phyloP scores from a whole-genome alignment of 768 basidiomycete species.

The Clitopilus passeckerianus region DNA sequence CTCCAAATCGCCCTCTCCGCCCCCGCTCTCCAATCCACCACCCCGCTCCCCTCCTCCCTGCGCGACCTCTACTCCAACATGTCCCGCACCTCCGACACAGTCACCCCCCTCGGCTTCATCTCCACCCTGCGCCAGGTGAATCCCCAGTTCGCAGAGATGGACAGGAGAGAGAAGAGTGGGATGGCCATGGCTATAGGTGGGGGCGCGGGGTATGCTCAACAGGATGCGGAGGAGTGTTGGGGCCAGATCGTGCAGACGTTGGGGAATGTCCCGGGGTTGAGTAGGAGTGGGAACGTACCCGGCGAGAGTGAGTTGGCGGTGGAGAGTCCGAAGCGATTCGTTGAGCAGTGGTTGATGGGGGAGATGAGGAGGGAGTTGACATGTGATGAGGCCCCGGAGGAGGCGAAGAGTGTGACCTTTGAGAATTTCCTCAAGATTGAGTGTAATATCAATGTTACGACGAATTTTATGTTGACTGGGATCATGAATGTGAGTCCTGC shows the following conservation, averaged over 20 bases:
- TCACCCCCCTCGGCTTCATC: constrained; percentile 70
- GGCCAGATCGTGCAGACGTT: constrained; percentile 67
- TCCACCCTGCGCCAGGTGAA: constrained; percentile 65
- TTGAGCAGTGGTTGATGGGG: constrained; percentile 80
- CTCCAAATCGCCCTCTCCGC: constrained; percentile 64
- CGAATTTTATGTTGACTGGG: constrained; percentile 86
- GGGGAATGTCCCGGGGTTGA: constrained; percentile 55
- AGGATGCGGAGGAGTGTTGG: constrained; percentile 92
- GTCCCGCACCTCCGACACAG: constrained; percentile 68
- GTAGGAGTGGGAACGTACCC: neutral
- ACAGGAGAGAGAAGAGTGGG: constrained; percentile 33
- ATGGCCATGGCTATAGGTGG: constrained; percentile 62
- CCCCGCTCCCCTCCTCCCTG: constrained; percentile 45
- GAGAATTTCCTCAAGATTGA: constrained; percentile 87
- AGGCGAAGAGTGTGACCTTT: constrained; percentile 51
- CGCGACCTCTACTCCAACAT: constrained; percentile 71
- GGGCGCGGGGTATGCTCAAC: constrained; percentile 53
- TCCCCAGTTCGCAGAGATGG: constrained; percentile 87
- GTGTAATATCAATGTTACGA: constrained; percentile 84
- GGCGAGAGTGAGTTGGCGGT: neutral
- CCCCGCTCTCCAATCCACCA: constrained; percentile 31
- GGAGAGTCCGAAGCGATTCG: constrained; percentile 45
- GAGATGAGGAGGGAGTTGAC: constrained; percentile 74
- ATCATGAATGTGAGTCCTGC: constrained; percentile 61
- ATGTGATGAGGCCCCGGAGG: constrained; percentile 80